phyloP scores from a whole-genome alignment of 495 filamentous ascomycete genomes.

The Aspergillus funiculosus region DNA sequence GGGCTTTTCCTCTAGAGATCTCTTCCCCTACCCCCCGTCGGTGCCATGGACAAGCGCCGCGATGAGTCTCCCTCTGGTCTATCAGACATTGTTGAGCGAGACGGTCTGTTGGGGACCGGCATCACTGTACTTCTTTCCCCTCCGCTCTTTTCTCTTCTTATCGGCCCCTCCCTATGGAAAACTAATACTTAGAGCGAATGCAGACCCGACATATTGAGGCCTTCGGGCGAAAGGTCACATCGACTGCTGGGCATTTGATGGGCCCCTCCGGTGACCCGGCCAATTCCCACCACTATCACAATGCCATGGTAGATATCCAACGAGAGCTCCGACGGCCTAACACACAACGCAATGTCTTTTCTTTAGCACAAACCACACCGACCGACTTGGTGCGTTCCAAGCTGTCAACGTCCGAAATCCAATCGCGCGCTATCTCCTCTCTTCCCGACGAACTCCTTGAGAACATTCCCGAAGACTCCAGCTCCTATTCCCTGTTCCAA shows the following conservation, averaged over 20 bases:
- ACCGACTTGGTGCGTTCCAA: slow-evolving; percentile 90
- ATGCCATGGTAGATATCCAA: slow-evolving; percentile 83
- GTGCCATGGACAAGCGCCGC: slow-evolving; percentile 42
- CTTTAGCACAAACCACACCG: slow-evolving; percentile 79
- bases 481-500: slow-evolving; percentile 88
- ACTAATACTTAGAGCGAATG: slow-evolving; percentile 2
- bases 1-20: slow-evolving; percentile 24
- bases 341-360: slow-evolving; percentile 83
- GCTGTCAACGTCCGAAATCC: slow-evolving; percentile 86
- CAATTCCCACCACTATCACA: slow-evolving; percentile 59
- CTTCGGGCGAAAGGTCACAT: slow-evolving; percentile 90
- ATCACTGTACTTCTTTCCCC: slow-evolving; percentile 39
- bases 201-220: slow-evolving; percentile 87
- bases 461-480: slow-evolving; percentile 80
- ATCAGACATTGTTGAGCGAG: slow-evolving; percentile 44
- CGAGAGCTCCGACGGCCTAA: slow-evolving; percentile 76
- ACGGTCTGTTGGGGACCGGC: slow-evolving; percentile 48
- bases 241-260: slow-evolving; percentile 86
- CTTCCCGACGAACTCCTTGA: slow-evolving; percentile 83
- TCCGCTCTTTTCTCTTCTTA: slow-evolving; percentile 2
- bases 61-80: slow-evolving; percentile 44
- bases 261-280: slow-evolving; percentile 58
- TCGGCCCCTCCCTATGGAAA: neutral
- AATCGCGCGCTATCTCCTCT: slow-evolving; percentile 84
- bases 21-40: slow-evolving; percentile 22